Base-by-base conservation (phyloP, 768 basidiomycete genomes). In the Boletus rex-veris region DNA sequence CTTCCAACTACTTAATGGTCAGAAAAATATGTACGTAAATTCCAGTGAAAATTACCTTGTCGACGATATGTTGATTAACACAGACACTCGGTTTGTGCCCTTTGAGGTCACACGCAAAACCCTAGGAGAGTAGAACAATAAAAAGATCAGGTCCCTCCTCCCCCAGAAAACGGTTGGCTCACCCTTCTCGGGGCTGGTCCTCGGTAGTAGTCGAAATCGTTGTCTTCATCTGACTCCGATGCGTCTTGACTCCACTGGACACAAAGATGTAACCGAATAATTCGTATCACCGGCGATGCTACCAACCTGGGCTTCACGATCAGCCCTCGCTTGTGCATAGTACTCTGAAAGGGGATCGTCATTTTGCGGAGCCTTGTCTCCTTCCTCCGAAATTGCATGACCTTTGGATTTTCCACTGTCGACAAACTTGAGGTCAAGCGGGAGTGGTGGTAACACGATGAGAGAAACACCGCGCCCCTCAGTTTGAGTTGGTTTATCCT, bases 1-100 rank as follows among this genome's bases (percentile, higher is more conserved):
- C 83, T 58, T 80, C 71, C 12, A 92, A 73, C 90, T 92, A 26
- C 14, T 21, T 24, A 30, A 59, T 7, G 37, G 41, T 53, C 26
- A 55, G 45, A 33, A 26, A 26, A 45, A 40, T 16, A 24, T 26
- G 31, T 7, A 37, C 9, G 7, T 41, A 54, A 46, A 30, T 10
- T 28, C 1, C n/a, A 12, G 30, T 38, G 16, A 45, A 14, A 14
- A 64, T 24, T 57, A 83, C 89, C 77, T 88, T 89, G 62, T 86
- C 84, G 31, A 90, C 77, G 44, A 92, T 79, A 60, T 85, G 80
- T 65, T 90, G 85, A 63, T 92, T 92, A 4, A 75, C 74, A 53
- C 81, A 83, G 5, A 64, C 63, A 1, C 55, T 60, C 52, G 63
- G 43, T 42, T 64, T 68, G 1, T 54, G 62, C 26, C 73, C 73